Base-by-base conservation (phyloP, 2,329 filamentous ascomycete species). In the Phialophora verrucosa region DNA sequence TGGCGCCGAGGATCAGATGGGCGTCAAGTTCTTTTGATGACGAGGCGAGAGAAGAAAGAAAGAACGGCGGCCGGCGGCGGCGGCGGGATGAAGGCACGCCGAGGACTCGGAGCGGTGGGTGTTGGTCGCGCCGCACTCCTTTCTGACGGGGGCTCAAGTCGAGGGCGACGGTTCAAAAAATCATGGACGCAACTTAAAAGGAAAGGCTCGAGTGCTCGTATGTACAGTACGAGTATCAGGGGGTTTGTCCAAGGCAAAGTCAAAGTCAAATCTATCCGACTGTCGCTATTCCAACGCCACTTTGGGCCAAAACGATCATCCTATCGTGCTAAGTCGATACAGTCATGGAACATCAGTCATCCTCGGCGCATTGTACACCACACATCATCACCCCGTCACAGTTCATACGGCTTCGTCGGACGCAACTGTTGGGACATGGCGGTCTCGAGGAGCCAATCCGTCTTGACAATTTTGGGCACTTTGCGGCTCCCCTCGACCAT, bases 11-110 rank as follows among this genome's bases (percentile, higher is more conserved):
- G 92, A 94, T 76, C 91, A 91, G 67, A 88, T 91, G 74, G 95
- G 95, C 74, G 92, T 98, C 71, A 99, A 99, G 82, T 98, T 99
- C 82, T 98, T 98, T 77, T 97, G 82, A 89, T 47, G 17, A 49
- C 44, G 17, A 11, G 20, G 17, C 42, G 14, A 47, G 44, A 17
- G 2, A 17, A 7, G 17, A 7, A 20, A 49, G 4, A 49, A 49
- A 12, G 8, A 11, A 8, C 29, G 29, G 6, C 31, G 31, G n/a
- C n/a, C 29, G 29, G 29, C 31, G 31, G 7, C 27, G 27, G 27
- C 29, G 29, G 29, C 31, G 31, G 8, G 31, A 1, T 32, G 44
- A 47, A 47, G 17, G 44, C 44, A 10, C 6, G 10, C 6, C 3
- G 17, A 49, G 17, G 20, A n/a, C 17, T 10, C 17, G n/a, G 17